Percentiles rank a stretch among this genome's conserved stretches.
Conservation (phyloP, 345 rosid species). For the Acer yangbiense region DNA sequence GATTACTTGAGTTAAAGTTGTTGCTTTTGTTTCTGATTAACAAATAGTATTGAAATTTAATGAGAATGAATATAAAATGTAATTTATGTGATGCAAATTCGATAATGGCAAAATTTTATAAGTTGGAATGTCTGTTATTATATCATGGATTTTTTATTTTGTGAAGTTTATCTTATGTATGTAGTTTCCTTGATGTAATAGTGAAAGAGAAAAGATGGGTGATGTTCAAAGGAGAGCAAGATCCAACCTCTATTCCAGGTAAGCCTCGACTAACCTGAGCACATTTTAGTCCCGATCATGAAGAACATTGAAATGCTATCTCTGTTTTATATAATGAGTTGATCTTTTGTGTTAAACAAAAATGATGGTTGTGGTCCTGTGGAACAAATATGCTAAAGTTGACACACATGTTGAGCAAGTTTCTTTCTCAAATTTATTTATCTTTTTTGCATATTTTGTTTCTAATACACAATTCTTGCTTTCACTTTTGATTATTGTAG, state of each 20-base stretch:
- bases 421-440: not conserved
- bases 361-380: not conserved
- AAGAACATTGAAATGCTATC: not conserved
- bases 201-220: slow-evolving; percentile 99
- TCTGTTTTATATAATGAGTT: not conserved
- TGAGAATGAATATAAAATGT: not conserved
- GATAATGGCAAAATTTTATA: not conserved
- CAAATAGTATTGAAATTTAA: not conserved
- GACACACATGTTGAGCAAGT: not conserved
- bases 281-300: not conserved
- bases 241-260: slow-evolving; percentile 92
- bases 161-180: slow-evolving; percentile 16
- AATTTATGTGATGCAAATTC: not conserved
- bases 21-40: not conserved
- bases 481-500: slow-evolving; percentile 44
- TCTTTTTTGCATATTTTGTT: not conserved
- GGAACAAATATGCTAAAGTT: slow-evolving; percentile 1
- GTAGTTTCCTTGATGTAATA: slow-evolving; percentile 32
- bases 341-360: slow-evolving; percentile 17
- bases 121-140: too few species aligned
- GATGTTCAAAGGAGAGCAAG: slow-evolving; percentile 74
- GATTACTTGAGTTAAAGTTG: not conserved
- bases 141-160: not conserved
- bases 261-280: slow-evolving; percentile 5
- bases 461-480: slow-evolving; percentile 10